Base-by-base conservation (phyloP, 2,329 filamentous ascomycete genomes). In the Sporothrix inflata region DNA sequence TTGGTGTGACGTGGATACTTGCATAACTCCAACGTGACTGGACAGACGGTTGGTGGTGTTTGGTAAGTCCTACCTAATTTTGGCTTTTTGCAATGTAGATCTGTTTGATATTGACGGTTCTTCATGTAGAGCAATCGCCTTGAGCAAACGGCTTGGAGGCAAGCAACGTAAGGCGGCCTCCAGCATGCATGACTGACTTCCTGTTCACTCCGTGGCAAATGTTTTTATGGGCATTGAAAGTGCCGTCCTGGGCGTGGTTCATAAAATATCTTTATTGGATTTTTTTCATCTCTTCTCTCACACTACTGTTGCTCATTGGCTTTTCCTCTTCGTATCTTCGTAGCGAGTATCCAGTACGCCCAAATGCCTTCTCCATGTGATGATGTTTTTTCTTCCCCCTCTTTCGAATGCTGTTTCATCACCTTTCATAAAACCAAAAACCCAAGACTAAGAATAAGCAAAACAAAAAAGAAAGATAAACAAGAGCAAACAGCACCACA, bases 1-100 rank as follows among this genome's bases (percentile, higher is more conserved):
- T 63, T 65, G 38, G 60, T 65, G 60, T 27, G 60, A 65, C 38
- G 60, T 63, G 57, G 55, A 65, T 19, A 65, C 38, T 57, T 21
- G 49, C 51, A 53, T 53, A 53, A 53, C n/a, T 21, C 51, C 51
- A 12, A 21, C 51, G n/a, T 34, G 30, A 34, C 30, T 3, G 6
- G 6, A 34, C 6, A 12, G 1, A 27, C 21, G 24, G 49, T 53
- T 53, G 21, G n/a, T n/a, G 53, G n/a, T n/a, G n/a, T n/a, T 34
- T 57, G 27, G 53, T 24, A 16, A 34, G 55, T 21, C 30, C 16
- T 61, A n/a, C 55, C 19, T n/a, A 21, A 21, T 21, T n/a, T 40
- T 40, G 30, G 21, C 34, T 12, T n/a, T 21, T 21, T 40, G 30
- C 19, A 4, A 4, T 40, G 55, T 21, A 65, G 60, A 65, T 65